A percentile compares a stretch with the other conserved stretches of the same genome.
Conservation (phyloP, 2,329 filamentous ascomycete genomes). For the Curvularia verruculosa region DNA sequence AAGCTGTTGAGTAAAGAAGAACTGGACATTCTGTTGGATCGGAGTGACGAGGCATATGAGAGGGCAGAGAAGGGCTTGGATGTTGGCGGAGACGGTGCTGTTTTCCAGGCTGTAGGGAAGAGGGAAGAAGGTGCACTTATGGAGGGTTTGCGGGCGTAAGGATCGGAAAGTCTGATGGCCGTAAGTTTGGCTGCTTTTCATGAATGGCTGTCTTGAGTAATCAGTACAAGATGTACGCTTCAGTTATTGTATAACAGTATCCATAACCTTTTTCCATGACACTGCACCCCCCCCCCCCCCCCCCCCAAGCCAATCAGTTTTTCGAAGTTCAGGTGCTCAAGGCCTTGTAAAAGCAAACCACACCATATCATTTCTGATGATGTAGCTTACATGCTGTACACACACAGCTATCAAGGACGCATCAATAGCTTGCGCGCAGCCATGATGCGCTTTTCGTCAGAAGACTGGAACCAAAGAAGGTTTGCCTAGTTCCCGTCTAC, state of each 20-base stretch:
- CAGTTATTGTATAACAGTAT: not conserved
- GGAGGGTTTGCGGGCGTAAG: constrained; percentile 54
- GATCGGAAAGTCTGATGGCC: not conserved
- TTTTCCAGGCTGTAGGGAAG: constrained; percentile 83
- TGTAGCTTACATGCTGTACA: not conserved
- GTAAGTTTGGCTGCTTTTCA: not conserved
- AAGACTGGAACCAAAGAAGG: not conserved
- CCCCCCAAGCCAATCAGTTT: too few species aligned
- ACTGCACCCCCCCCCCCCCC: too few species aligned
- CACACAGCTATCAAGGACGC: not conserved
- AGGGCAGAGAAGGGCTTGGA: constrained; percentile 80
- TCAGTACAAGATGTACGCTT: not conserved
- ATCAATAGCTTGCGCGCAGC: not conserved
- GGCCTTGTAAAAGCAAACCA: not conserved
- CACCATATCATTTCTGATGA: not conserved
- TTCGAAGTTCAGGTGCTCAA: too few species aligned
- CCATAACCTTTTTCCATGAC: not conserved
- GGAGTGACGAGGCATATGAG: constrained; percentile 70
- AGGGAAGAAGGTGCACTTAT: constrained; percentile 60
- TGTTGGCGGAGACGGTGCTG: constrained; percentile 63
- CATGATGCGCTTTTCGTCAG: not conserved
- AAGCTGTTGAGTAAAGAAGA: constrained; percentile 77
- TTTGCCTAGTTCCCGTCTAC: not conserved
- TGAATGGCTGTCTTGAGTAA: not conserved
- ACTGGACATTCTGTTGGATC: constrained; percentile 77